phyloP scores from a whole-genome alignment of 345 rosid genomes.

The Noccaea caerulescens region DNA sequence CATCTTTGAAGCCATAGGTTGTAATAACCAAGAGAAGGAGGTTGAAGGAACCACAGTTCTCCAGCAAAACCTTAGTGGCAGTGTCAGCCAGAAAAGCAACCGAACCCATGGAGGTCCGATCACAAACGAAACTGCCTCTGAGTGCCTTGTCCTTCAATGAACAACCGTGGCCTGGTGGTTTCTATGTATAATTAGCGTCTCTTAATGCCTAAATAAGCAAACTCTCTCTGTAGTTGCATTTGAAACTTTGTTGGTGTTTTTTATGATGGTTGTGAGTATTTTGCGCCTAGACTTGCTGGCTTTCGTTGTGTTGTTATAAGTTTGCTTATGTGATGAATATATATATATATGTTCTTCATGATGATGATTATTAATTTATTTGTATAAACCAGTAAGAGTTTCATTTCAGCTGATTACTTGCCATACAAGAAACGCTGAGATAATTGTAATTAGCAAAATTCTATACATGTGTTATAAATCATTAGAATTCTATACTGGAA shows the following conservation, averaged over 20 bases:
- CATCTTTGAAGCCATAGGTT: constrained; percentile 69
- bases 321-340: constrained; percentile 10
- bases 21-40: constrained; percentile 32
- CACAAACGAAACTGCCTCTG: constrained; percentile 58
- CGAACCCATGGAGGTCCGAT: constrained; percentile 47
- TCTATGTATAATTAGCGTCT: constrained; percentile 33
- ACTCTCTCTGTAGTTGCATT: constrained; percentile 40
- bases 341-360: constrained; percentile 1
- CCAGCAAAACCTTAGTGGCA: constrained; percentile 36
- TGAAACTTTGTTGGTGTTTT: constrained; percentile 35
- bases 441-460: too few relatives aligned
- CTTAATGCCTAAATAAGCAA: constrained; percentile 43
- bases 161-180: constrained; percentile 13
- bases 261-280: constrained; percentile 21
- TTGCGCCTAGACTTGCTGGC: constrained; percentile 13
- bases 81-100: constrained; percentile 38
- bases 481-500: too few relatives aligned
- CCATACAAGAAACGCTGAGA: not conserved
- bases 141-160: constrained; percentile 81
- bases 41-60: constrained; percentile 33
- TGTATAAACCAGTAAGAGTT: not conserved
- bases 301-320: not conserved
- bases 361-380: not conserved
- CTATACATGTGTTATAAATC: too few relatives aligned
- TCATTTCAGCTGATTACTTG: not conserved